These are phyloP conservation scores for Rhizopus microsporus DNA, from an alignment of 371 early-diverging fungal species.

Conservation along the genomic window DNA sequence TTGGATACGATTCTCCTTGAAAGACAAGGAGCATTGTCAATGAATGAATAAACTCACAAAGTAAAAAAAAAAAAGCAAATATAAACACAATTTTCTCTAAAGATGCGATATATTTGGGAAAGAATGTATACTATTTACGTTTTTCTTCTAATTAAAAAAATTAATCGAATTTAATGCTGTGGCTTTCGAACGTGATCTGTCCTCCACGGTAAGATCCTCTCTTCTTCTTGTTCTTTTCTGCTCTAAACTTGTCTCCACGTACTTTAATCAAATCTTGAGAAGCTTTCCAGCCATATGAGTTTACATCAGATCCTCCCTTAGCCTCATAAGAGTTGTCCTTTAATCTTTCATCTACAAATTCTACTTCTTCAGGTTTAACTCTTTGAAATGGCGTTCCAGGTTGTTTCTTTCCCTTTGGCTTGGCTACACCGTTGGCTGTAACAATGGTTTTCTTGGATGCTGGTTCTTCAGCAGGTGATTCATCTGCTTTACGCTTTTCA, in stretches of 20 bases:
- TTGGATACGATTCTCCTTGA: conserved; percentile 30
- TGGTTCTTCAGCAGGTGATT: conserved; percentile 18
- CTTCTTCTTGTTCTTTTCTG: conserved; percentile 98
- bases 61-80: too few relatives aligned
- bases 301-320: conserved; percentile 66
- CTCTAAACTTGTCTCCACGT: conserved; percentile 91
- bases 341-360: conserved; percentile 74
- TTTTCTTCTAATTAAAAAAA: background rate
- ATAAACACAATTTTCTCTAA: too few relatives aligned
- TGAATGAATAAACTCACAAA: background rate
- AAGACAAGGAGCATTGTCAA: conserved; percentile 12
- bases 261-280: conserved; percentile 89
- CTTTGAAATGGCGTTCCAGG: conserved; percentile 80
- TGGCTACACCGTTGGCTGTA: conserved; percentile 9
- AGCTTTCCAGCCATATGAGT: conserved; percentile 91
- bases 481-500: conserved; percentile 39
- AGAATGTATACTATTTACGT: background rate
- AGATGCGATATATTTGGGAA: background rate
- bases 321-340: conserved; percentile 82
- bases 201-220: conserved; percentile 95
- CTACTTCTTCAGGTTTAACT: conserved; percentile 80
- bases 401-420: conserved; percentile 24
- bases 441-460: conserved; percentile 28
- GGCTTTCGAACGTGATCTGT: conserved; percentile 77
- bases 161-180: conserved; percentile 88